Percentiles rank a stretch among this genome's conserved stretches.
Evolutionary conservation across 257 asterid species (phyloP).

Genomic region (Leonotis leonurus): DNA sequence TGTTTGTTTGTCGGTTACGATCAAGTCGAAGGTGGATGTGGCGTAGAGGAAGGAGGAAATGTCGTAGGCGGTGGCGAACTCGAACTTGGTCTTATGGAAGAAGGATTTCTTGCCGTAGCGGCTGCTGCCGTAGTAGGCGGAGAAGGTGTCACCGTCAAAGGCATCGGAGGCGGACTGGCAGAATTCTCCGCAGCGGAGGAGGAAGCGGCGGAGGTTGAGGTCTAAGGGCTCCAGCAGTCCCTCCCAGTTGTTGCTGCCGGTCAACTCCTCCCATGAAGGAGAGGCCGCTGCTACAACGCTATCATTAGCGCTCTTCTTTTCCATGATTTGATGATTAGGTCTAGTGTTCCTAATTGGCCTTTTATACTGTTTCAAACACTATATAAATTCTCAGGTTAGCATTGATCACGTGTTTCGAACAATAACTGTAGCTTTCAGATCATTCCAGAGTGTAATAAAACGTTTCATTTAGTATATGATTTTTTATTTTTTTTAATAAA

Average conservation of each 20-base stretch:
- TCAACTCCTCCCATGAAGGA: slow-evolving; percentile 42
- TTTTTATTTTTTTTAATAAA: too few relatives aligned
- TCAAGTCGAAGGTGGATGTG: slow-evolving; percentile 45
- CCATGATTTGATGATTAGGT: too few relatives aligned
- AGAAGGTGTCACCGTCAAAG: slow-evolving; percentile 58
- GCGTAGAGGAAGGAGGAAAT: slow-evolving; percentile 50
- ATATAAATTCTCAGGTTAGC: too few relatives aligned
- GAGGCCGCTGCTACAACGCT: slow-evolving; percentile 5
- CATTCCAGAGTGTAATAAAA: too few relatives aligned
- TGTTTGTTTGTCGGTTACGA: slow-evolving; percentile 47
- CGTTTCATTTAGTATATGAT: too few relatives aligned
- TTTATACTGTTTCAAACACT: too few relatives aligned
- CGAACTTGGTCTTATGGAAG: slow-evolving; percentile 48
- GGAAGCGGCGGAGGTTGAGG: slow-evolving; percentile 55
- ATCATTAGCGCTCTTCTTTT: not conserved
- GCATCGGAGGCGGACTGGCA: slow-evolving; percentile 73
- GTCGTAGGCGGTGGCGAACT: slow-evolving; percentile 34
- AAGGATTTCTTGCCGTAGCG: slow-evolving; percentile 62
- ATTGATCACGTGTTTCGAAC: too few relatives aligned
- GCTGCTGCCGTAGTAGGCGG: slow-evolving; percentile 61
- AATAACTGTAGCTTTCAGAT: too few relatives aligned
- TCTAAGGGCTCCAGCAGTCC: slow-evolving; percentile 58
- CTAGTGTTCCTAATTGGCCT: too few relatives aligned
- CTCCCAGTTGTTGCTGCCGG: slow-evolving; percentile 68
- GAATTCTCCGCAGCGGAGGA: slow-evolving; percentile 80